These are phyloP conservation scores for Xenoacremonium recifei DNA, from an alignment of 2,329 filamentous ascomycete species.

Conservation along the genomic window DNA sequence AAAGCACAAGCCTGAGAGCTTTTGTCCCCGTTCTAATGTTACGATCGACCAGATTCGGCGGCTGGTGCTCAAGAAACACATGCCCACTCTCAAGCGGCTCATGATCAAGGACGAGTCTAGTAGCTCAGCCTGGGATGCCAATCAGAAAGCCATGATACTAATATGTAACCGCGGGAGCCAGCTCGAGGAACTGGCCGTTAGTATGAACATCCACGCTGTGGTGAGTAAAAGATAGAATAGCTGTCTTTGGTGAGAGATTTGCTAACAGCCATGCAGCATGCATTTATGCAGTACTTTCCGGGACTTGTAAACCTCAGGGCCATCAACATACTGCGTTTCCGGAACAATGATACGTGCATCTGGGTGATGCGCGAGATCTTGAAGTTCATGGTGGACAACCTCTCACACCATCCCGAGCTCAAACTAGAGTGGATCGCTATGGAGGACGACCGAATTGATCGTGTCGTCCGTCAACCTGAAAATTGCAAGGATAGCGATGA, in stretches of 20 bases:
- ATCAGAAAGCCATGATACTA: constrained; percentile 53
- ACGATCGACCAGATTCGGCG: constrained; percentile 59
- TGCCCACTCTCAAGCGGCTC: constrained; percentile 50
- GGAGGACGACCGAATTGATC: constrained; percentile 48
- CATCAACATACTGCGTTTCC: constrained; percentile 54
- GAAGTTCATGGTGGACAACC: constrained; percentile 57
- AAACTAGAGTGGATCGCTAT: constrained; percentile 60
- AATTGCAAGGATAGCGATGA: constrained; percentile 25
- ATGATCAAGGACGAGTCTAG: constrained; percentile 58
- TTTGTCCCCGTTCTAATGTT: constrained; percentile 48
- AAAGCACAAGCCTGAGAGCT: constrained; percentile 52
- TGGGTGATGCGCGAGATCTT: constrained; percentile 57
- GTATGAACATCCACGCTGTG: constrained; percentile 52
- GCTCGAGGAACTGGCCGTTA: constrained; percentile 56
- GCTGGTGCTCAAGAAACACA: constrained; percentile 57
- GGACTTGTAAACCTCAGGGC: constrained; percentile 50
- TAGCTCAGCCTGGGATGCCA: constrained; percentile 54
- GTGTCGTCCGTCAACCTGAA: constrained; percentile 43
- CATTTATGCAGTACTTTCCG: constrained; percentile 53
- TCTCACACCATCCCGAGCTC: constrained; percentile 53
- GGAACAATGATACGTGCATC: constrained; percentile 54
- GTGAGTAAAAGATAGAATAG: constrained; percentile 38
- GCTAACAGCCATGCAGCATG: constrained; percentile 43
- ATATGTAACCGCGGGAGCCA: constrained; percentile 48
- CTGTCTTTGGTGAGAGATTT: neutral